phyloP scores from a whole-genome alignment of 805 yeast genomes.

The Candida multigemmis region DNA sequence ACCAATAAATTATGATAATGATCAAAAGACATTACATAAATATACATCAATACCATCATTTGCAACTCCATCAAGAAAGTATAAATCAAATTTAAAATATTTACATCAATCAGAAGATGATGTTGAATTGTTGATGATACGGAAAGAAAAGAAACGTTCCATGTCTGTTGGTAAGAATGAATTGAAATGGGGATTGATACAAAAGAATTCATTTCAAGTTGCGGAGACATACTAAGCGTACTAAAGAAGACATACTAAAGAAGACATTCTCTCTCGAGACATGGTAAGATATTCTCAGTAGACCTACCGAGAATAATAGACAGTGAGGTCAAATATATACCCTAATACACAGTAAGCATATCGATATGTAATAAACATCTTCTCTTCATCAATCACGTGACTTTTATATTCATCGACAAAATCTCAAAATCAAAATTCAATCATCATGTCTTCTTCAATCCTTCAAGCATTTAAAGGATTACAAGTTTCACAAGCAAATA shows the following conservation, averaged over 20 bases:
- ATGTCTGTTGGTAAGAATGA: constrained; percentile 31
- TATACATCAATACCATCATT: constrained; percentile 20
- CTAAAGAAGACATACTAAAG: too few species aligned
- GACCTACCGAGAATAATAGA: too few species aligned
- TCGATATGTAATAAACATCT: too few species aligned
- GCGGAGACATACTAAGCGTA: too few species aligned
- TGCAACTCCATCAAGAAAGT: constrained; percentile 24
- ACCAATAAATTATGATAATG: constrained; percentile 20
- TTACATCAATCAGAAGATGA: too few species aligned
- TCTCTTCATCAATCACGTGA: too few species aligned
- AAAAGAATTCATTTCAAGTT: constrained; percentile 22
- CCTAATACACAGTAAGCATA: too few species aligned
- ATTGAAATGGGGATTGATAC: constrained; percentile 22
- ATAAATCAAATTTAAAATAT: constrained; percentile 6
- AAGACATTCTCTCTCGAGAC: too few species aligned
- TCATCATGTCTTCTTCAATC: constrained; percentile 28
- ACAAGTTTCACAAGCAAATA: constrained; percentile 17
- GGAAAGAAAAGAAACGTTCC: constrained; percentile 19
- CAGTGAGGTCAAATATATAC: not conserved
- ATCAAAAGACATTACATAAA: constrained; percentile 19
- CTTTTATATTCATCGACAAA: constrained; percentile 4
- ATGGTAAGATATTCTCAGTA: too few species aligned
- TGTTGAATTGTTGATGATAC: too few species aligned
- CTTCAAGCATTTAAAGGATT: constrained; percentile 32
- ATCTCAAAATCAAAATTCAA: constrained; percentile 1